Evolutionary conservation across 2,329 filamentous ascomycete genomes (phyloP).

Genomic region (Pseudopyricularia javanii): DNA sequence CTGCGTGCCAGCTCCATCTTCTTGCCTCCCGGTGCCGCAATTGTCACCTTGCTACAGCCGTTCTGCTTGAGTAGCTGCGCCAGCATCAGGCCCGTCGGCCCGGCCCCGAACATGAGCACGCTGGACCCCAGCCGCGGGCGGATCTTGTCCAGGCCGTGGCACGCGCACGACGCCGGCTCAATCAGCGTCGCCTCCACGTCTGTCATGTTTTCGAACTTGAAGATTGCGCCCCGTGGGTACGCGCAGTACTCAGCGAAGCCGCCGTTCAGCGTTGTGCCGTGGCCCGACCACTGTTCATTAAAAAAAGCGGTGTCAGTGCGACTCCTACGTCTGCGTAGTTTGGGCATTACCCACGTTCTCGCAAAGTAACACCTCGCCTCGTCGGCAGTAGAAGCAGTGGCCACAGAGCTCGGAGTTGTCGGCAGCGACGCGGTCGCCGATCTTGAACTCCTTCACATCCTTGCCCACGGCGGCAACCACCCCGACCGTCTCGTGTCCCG

Average conservation of each 20-base stretch:
- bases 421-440: constrained; percentile 53
- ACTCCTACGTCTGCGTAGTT: too few species aligned
- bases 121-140: constrained; percentile 51
- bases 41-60: constrained; percentile 41
- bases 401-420: constrained; percentile 57
- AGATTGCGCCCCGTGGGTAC: constrained; percentile 41
- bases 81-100: constrained; percentile 48
- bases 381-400: constrained; percentile 62
- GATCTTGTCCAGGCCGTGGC: constrained; percentile 59
- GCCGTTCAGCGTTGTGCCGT: constrained; percentile 56
- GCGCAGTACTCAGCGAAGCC: constrained; percentile 60
- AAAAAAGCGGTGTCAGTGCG: too few species aligned
- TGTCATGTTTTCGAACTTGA: constrained; percentile 52
- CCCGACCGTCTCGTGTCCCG: constrained; percentile 57
- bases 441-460: constrained; percentile 45
- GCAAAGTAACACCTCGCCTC: constrained; percentile 55
- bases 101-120: constrained; percentile 54
- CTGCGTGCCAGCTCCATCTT: constrained; percentile 59
- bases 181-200: constrained; percentile 59
- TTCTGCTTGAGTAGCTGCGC: constrained; percentile 40
- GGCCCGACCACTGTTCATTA: constrained; percentile 48
- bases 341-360: constrained; percentile 43
- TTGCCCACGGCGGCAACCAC: constrained; percentile 46
- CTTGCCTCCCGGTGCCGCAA: constrained; percentile 55
- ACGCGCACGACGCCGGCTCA: constrained; percentile 60